Conservation (phyloP, 202 grass and related monocot species). For the Zoysia matrella region DNA sequence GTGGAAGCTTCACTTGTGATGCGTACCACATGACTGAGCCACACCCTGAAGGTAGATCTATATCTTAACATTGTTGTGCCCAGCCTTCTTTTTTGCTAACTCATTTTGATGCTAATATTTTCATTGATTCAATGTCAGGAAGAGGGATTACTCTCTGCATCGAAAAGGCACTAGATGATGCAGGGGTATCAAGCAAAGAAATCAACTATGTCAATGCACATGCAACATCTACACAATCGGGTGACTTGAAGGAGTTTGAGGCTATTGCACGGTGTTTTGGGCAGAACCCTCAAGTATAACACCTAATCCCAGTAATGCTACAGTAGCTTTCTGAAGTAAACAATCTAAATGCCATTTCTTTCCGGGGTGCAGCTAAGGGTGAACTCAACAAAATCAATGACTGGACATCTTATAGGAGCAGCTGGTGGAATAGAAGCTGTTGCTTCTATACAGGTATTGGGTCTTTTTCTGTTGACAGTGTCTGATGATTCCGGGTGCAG, state of each 20-base stretch:
- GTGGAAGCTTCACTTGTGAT: too few relatives aligned
- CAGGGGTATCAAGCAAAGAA: conserved; percentile 83
- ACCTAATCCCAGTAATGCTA: conserved; percentile 29
- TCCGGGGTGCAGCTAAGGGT: conserved; percentile 65
- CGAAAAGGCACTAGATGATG: conserved; percentile 38
- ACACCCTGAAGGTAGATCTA: conserved; percentile 72
- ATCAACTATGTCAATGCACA: conserved; percentile 99
- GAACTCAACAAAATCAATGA: conserved; percentile 99
- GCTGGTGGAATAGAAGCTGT: conserved; percentile 97
- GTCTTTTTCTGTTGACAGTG: background rate
- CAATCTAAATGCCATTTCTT: conserved; percentile 21
- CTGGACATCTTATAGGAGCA: conserved; percentile 92
- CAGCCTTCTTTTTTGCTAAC: background rate
- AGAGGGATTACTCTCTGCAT: conserved; percentile 74
- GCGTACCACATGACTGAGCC: too few relatives aligned
- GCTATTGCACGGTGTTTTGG: conserved; percentile 50
- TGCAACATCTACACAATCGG: conserved; percentile 91
- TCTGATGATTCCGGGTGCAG: too few relatives aligned
- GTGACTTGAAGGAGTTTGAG: conserved; percentile 96
- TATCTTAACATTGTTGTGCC: conserved; percentile 6
- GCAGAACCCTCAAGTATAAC: conserved; percentile 67
- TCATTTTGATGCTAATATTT: conserved; percentile 4
- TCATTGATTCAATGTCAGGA: conserved; percentile 59
- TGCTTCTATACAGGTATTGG: conserved; percentile 80
- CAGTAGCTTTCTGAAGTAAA: conserved; percentile 24